Conservation (phyloP, 768 basidiomycete species). For the Arthromyces matolae region DNA sequence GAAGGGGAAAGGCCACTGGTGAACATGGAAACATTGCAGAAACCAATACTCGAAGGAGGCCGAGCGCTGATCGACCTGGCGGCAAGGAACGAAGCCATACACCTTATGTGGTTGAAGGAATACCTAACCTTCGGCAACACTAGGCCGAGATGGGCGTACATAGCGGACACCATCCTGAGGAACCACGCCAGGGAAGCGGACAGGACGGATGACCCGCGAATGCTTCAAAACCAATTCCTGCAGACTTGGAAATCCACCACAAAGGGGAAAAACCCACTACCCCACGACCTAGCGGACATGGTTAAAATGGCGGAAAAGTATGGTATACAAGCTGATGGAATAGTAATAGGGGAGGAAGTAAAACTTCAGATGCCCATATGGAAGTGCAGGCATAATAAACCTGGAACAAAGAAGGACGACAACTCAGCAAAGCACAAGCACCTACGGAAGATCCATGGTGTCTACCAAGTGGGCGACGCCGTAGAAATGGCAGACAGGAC, state of each 20-base stretch:
- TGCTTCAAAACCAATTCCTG: neutral
- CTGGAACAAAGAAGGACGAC: neutral
- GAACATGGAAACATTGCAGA: too few species aligned
- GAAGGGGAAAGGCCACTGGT: too few species aligned
- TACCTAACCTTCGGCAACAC: neutral
- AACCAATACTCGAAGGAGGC: too few species aligned
- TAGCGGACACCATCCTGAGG: neutral
- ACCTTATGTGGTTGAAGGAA: too few species aligned
- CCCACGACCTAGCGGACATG: neutral
- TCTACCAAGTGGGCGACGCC: neutral
- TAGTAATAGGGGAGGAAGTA: neutral
- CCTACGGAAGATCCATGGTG: neutral
- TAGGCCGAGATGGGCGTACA: neutral
- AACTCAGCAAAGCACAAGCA: neutral
- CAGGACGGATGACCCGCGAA: neutral
- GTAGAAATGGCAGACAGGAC: too few species aligned
- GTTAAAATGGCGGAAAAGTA: neutral
- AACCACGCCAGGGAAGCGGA: neutral
- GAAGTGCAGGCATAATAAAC: neutral
- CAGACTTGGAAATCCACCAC: neutral
- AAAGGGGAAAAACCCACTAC: neutral
- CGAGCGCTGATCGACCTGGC: too few species aligned
- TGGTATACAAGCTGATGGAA: neutral
- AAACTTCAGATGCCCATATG: neutral
- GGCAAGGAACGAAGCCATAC: too few species aligned